phyloP scores from a whole-genome alignment of 805 yeast species.

The Kluyveromyces dobzhanskii region DNA sequence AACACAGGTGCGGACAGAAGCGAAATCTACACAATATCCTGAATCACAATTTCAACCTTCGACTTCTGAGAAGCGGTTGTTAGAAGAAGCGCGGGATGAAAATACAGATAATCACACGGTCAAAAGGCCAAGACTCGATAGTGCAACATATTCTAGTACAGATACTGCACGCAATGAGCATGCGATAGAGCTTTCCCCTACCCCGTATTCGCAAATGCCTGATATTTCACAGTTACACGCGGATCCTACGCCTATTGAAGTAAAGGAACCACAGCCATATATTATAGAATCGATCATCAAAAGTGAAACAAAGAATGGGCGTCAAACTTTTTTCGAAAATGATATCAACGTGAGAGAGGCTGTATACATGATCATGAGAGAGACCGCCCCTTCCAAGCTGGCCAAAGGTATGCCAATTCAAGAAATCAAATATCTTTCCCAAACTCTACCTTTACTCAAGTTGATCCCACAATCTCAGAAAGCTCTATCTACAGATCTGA shows the following conservation, averaged over 20 bases:
- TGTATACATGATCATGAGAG: constrained; percentile 41
- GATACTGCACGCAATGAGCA: neutral
- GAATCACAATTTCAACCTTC: neutral
- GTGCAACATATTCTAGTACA: neutral
- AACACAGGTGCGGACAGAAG: neutral
- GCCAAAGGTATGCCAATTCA: constrained; percentile 63
- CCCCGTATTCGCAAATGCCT: neutral
- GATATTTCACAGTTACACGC: constrained; percentile 7
- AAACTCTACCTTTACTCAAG: constrained; percentile 76
- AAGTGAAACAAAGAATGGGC: constrained; percentile 7
- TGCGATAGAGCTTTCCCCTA: neutral
- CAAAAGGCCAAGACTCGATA: neutral
- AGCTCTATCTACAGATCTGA: constrained; percentile 74
- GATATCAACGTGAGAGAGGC: constrained; percentile 37
- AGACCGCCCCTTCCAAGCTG: constrained; percentile 43
- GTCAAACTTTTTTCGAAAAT: constrained; percentile 23
- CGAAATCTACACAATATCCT: neutral
- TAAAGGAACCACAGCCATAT: constrained; percentile 6
- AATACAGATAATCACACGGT: neutral
- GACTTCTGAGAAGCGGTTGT: neutral
- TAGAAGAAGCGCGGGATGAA: neutral
- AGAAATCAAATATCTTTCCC: constrained; percentile 79
- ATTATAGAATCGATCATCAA: constrained; percentile 16
- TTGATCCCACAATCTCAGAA: constrained; percentile 81
- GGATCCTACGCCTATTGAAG: constrained; percentile 13